These are phyloP conservation scores for Waltergamsia citrina DNA, from an alignment of 2,329 filamentous ascomycete species.

Conservation along the genomic window DNA sequence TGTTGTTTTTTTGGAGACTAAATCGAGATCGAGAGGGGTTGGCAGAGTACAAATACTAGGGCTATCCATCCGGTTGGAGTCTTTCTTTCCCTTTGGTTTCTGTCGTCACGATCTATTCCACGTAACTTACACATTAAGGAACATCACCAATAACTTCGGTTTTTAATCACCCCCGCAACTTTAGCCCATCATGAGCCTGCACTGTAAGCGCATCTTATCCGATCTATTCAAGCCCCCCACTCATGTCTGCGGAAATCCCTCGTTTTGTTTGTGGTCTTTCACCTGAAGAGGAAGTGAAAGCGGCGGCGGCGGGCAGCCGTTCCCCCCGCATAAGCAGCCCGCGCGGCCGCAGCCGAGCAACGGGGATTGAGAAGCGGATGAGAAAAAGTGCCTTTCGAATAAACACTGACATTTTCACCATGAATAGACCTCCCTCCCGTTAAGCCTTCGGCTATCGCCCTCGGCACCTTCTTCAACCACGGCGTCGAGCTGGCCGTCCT, in stretches of 20 bases:
- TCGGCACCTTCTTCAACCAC: conserved; percentile 95
- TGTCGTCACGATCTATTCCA: neutral
- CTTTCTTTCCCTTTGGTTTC: neutral
- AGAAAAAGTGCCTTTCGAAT: no score
- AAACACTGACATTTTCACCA: no score
- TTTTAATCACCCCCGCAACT: conserved; percentile 4
- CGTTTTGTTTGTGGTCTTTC: neutral
- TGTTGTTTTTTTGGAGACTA: no score
- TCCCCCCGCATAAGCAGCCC: no score
- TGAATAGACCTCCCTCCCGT: conserved; percentile 63
- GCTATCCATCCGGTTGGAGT: neutral
- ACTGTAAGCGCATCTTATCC: conserved; percentile 34
- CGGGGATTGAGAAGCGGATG: no score
- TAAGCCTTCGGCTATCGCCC: conserved; percentile 95
- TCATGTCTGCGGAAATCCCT: neutral
- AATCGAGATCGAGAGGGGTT: neutral
- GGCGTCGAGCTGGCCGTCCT: conserved; percentile 81
- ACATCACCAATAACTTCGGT: conserved; percentile 3
- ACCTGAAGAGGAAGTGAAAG: no score
- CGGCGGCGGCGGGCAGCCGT: no score
- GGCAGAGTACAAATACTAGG: conserved; percentile 3
- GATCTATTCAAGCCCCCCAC: neutral
- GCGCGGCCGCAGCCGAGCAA: no score
- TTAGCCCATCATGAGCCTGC: conserved; percentile 48
- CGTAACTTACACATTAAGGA: neutral